phyloP scores from a whole-genome alignment of 352 stramenopile genomes.

The Pythium aquatile region DNA sequence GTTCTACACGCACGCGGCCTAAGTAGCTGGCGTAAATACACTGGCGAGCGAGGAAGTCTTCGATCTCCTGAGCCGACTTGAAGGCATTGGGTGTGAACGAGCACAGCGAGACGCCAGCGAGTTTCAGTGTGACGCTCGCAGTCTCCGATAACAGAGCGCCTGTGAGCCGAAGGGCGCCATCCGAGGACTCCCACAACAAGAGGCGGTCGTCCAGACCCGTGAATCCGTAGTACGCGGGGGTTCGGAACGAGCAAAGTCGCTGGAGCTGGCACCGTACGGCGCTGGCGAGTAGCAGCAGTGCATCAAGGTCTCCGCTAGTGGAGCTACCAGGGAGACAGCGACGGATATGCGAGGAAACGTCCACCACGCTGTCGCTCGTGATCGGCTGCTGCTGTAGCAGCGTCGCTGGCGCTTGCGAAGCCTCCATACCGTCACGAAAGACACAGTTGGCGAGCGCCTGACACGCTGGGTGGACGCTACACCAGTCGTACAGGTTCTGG shows the following conservation, averaged over 20 bases:
- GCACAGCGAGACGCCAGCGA: slow-evolving; percentile 39
- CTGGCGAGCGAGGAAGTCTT: slow-evolving; percentile 35
- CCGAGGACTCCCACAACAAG: slow-evolving; percentile 47
- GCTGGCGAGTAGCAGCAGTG: slow-evolving; percentile 45
- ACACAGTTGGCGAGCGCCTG: slow-evolving; percentile 38
- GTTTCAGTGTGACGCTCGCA: slow-evolving; percentile 30
- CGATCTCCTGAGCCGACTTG: slow-evolving; percentile 29
- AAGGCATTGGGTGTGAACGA: slow-evolving; percentile 31
- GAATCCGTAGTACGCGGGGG: slow-evolving; percentile 24
- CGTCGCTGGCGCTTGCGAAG: slow-evolving; percentile 17
- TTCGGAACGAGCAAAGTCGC: slow-evolving; percentile 38
- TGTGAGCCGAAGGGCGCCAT: slow-evolving; percentile 17
- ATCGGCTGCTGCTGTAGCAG: slow-evolving; percentile 23
- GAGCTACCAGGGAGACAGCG: slow-evolving; percentile 30
- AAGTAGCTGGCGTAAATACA: slow-evolving; percentile 52
- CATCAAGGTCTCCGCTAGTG: slow-evolving; percentile 27
- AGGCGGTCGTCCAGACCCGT: slow-evolving; percentile 31
- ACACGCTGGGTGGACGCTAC: slow-evolving; percentile 37
- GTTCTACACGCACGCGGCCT: slow-evolving; percentile 31
- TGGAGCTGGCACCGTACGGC: slow-evolving; percentile 53
- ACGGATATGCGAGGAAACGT: slow-evolving; percentile 39
- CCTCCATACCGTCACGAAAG: slow-evolving; percentile 33
- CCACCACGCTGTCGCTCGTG: slow-evolving; percentile 14
- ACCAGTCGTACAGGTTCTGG: slow-evolving; percentile 51
- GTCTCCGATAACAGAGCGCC: not conserved